Evolutionary conservation across 129 eudicot genomes (phyloP), one percentile per base, ranked within the genome.

Genomic region (Apium graveolens): DNA sequence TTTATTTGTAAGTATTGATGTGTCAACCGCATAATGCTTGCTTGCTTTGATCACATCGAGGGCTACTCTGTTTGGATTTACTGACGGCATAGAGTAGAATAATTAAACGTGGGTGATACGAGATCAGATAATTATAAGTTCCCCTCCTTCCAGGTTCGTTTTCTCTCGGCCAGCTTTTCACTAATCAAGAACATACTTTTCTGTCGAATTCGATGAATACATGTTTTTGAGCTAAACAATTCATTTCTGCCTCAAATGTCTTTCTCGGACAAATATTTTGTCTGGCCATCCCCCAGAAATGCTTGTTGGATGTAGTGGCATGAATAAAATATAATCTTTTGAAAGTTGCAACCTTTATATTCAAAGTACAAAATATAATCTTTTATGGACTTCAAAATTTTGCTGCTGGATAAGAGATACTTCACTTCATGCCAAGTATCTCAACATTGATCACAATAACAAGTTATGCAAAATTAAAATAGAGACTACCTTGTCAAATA

Each of bases 91-190:
- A 31, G 71, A 32, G 21, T 65, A 65, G 21, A 31, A 27, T 10
- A 13, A 29, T 13, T 65, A 16, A 65, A 65, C 39, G 39, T 65
- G 37, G 20, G 21, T 65, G 39, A 65, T 65, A 65, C 39, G 34
- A 31, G 29, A 65, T 57, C 39, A 65, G 10, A 13, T 31, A 32
- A 27, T n/a, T n/a, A n/a, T 65, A 1, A 31, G 71, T 13, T 63
- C 14, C 14, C 71, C 39, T 65, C 39, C 17, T 65, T 31, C 39
- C 39, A 65, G 5, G 32, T 11, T 57, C 66, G n/a, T 57, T 57
- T n/a, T 57, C 66, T 57, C 66, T 57, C 66, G 32, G 66, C 66
- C 66, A 57, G 66, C 66, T 57, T 57, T 57, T 57, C 5, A 57
- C 16, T 10, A 2, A 11, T 26, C 5, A 57, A 65, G 24, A 65